Evolutionary conservation across 2,329 filamentous ascomycete species (phyloP).

Genomic region (Lachnellula subtilissima): DNA sequence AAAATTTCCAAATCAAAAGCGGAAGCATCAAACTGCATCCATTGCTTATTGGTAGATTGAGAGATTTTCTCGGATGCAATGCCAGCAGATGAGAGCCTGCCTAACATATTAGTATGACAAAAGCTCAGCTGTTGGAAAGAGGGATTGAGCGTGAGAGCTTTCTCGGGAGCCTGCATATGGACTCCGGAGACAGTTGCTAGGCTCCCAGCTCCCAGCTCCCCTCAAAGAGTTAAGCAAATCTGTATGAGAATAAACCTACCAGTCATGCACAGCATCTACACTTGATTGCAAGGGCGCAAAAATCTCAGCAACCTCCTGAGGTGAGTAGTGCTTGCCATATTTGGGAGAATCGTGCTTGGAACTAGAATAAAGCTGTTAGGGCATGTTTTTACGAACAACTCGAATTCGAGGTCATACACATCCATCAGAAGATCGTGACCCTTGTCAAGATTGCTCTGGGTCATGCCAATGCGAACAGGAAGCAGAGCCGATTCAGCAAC

Average conservation of each 20-base stretch:
- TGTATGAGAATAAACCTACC: not conserved
- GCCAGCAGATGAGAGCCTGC: constrained; percentile 46
- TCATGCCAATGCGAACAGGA: constrained; percentile 36
- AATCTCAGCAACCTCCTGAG: constrained; percentile 35
- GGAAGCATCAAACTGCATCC: constrained; percentile 31
- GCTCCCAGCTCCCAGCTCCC: too few relatives aligned
- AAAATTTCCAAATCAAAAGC: constrained; percentile 42
- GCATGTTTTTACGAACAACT: not conserved
- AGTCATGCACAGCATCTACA: constrained; percentile 42
- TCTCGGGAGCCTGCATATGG: too few relatives aligned
- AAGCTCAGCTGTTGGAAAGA: too few relatives aligned
- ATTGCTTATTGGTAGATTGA: constrained; percentile 36
- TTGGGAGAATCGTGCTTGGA: constrained; percentile 40
- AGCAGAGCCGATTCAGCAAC: constrained; percentile 7
- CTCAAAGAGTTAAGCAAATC: too few relatives aligned
- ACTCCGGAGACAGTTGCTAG: too few relatives aligned
- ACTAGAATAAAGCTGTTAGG: constrained; percentile 2
- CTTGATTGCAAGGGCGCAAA: constrained; percentile 41
- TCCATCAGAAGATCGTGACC: constrained; percentile 39
- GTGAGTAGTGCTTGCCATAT: constrained; percentile 44
- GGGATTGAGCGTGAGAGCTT: too few relatives aligned
- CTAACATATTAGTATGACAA: too few relatives aligned
- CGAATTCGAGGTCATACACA: constrained; percentile 26
- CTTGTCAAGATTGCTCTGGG: constrained; percentile 42
- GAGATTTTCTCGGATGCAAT: constrained; percentile 44